A percentile compares a stretch with the other conserved stretches of the same genome.
Evolutionary conservation across 257 asterid genomes (phyloP).

Genomic region (Rubia yunnanensis): DNA sequence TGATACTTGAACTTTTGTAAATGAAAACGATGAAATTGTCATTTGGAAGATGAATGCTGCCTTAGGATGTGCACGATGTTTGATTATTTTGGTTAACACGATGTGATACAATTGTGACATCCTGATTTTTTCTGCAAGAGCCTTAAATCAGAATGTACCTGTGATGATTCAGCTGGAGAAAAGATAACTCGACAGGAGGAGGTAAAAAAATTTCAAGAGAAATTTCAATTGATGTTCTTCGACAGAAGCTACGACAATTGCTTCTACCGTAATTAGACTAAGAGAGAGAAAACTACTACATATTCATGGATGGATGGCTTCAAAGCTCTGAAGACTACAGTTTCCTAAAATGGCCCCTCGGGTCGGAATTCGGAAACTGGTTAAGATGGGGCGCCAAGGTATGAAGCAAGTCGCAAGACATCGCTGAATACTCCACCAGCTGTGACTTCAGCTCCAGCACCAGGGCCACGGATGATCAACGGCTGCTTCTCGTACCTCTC

Average conservation of each 20-base stretch:
- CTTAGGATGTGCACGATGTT: too few relatives aligned
- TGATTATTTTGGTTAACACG: not conserved
- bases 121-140: not conserved
- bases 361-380: constrained; percentile 16
- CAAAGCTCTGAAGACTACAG: not conserved
- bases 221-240: not conserved
- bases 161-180: not conserved
- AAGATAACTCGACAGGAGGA: not conserved
- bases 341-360: not conserved
- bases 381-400: constrained; percentile 96
- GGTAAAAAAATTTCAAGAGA: not conserved
- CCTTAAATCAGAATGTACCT: not conserved
- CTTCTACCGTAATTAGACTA: not conserved
- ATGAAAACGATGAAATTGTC: not conserved
- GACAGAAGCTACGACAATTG: not conserved
- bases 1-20: not conserved
- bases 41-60: not conserved
- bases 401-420: constrained; percentile 87
- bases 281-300: not conserved
- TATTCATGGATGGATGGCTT: not conserved
- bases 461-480: constrained; percentile 91
- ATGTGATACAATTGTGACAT: not conserved
- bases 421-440: constrained; percentile 98
- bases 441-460: constrained; percentile 98
- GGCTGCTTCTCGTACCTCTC: constrained; percentile 90